A percentile compares a stretch with the other conserved stretches of the same genome.
These are phyloP conservation scores for Spathaspora hagerdaliae DNA, from an alignment of 805 yeast genomes.

Conservation along the genomic window DNA sequence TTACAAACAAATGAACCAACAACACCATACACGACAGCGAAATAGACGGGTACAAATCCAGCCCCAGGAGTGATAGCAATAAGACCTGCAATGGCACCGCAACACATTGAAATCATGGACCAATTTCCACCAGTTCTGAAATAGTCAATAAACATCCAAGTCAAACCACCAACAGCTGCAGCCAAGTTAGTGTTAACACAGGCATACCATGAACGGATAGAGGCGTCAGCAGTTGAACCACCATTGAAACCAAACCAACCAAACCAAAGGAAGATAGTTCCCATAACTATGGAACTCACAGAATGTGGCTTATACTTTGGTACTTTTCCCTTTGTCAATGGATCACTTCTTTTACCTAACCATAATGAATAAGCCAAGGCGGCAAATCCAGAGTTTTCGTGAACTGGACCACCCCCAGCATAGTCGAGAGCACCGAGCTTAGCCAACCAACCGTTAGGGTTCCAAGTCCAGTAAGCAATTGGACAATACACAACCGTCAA, in stretches of 20 bases:
- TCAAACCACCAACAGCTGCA: conserved; percentile 87
- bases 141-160: conserved; percentile 92
- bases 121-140: conserved; percentile 82
- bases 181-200: conserved; percentile 90
- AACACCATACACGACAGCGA: conserved; percentile 79
- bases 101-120: conserved; percentile 92
- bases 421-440: conserved; percentile 84
- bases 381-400: conserved; percentile 89
- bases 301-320: conserved; percentile 95
- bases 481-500: conserved; percentile 95
- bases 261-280: conserved; percentile 93
- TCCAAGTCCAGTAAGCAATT: conserved; percentile 98
- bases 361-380: conserved; percentile 91
- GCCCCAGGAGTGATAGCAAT: conserved; percentile 98
- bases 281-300: conserved; percentile 84
- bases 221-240: conserved; percentile 92
- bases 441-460: conserved; percentile 85
- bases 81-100: conserved; percentile 90
- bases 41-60: conserved; percentile 90
- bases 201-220: conserved; percentile 93
- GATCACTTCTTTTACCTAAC: conserved; percentile 90
- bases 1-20: conserved; percentile 76
- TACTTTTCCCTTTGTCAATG: conserved; percentile 59
- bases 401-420: conserved; percentile 99
- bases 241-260: conserved; percentile 99